phyloP scores from a whole-genome alignment of 495 filamentous ascomycete genomes.

The Hypoxylon rickii region DNA sequence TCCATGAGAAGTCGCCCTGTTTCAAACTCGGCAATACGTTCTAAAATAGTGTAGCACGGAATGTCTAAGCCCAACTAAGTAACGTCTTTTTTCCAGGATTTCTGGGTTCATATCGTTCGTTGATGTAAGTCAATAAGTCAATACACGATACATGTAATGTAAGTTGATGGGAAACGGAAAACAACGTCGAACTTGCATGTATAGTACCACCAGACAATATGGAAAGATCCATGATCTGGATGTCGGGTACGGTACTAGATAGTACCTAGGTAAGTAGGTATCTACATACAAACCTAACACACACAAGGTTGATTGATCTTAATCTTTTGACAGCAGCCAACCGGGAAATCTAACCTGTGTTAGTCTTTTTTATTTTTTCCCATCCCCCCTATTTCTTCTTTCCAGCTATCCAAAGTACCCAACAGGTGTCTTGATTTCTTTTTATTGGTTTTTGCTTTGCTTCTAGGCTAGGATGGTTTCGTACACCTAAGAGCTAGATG shows the following conservation, averaged over 20 bases:
- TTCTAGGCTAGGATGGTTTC: background rate
- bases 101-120: too few relatives aligned
- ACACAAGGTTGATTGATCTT: too few relatives aligned
- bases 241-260: too few relatives aligned
- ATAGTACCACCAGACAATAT: too few relatives aligned
- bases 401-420: too few relatives aligned
- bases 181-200: background rate
- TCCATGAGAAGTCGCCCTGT: constrained; percentile 27
- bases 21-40: constrained; percentile 18
- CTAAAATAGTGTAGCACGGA: background rate
- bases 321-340: constrained; percentile 15
- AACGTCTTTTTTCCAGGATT: constrained; percentile 12
- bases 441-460: background rate
- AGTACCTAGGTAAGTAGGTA: too few relatives aligned
- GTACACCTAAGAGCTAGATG: too few relatives aligned
- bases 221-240: too few relatives aligned
- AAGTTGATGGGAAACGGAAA: constrained; percentile 5
- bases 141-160: background rate
- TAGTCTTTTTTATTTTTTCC: constrained; percentile 8
- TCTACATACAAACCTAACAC: too few relatives aligned
- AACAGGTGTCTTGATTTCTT: constrained; percentile 1
- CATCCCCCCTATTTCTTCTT: constrained; percentile 1
- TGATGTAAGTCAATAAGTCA: too few relatives aligned
- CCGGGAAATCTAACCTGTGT: constrained; percentile 9
- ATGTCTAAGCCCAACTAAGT: constrained; percentile 28